Percentiles rank a stretch among this genome's conserved stretches.
Evolutionary conservation across 495 filamentous ascomycete genomes (phyloP).

Genomic region (Annulohypoxylon moriforme): DNA sequence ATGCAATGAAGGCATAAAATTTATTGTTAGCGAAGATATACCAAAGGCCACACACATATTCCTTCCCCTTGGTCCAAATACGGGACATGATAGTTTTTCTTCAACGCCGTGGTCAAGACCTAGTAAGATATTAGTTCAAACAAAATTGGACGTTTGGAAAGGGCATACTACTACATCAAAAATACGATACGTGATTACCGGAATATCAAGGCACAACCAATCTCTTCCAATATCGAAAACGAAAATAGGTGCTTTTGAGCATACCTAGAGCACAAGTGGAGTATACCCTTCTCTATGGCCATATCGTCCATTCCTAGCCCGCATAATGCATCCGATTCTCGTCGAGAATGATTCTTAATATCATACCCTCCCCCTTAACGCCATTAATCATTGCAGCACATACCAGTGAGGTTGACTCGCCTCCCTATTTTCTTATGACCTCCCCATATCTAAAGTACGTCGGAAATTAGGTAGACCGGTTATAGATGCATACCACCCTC

Average conservation of each 20-base stretch:
- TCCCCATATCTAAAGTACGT: neutral
- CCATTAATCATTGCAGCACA: conserved; percentile 2
- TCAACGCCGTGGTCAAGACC: neutral
- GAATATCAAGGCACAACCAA: too few relatives aligned
- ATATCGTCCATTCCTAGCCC: neutral
- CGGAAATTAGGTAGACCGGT: conserved; percentile 15
- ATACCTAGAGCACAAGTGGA: neutral
- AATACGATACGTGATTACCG: too few relatives aligned
- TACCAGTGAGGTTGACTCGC: neutral
- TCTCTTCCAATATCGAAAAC: neutral
- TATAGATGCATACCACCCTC: conserved; percentile 75
- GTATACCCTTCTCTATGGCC: neutral
- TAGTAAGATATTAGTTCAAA: too few relatives aligned
- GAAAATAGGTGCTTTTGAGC: neutral
- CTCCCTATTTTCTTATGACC: neutral
- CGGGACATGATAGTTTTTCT: neutral
- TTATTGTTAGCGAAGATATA: too few relatives aligned
- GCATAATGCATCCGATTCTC: neutral
- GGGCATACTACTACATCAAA: too few relatives aligned
- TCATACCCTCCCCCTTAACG: conserved; percentile 8
- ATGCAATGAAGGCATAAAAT: neutral
- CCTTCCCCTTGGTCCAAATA: neutral
- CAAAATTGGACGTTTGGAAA: too few relatives aligned
- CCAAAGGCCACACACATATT: too few relatives aligned
- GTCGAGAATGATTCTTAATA: neutral